Evolutionary conservation across 2,329 filamentous ascomycete species (phyloP), one percentile per base, ranked within the genome.

Genomic region (Davidsoniella eucalypti): DNA sequence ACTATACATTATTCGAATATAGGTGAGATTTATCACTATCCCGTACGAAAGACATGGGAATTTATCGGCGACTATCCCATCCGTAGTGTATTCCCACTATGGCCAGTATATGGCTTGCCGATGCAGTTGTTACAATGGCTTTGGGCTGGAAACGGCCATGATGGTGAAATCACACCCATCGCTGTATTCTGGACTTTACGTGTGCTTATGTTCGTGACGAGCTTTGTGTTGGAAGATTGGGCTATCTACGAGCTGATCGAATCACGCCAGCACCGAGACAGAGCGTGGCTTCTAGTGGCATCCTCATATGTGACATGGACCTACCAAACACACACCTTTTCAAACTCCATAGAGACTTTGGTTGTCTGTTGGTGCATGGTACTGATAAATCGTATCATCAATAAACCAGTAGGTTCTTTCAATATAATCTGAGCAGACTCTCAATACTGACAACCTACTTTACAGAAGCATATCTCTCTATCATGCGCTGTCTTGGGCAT

Each of bases 301-400:
- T 96, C 90, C 25, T 95, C 87, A 23, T 98, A 96, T 66, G 90
- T 95, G 58, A 98, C 92, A 44, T 98, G 92, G 90, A 95, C 90
- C 42, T 94, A 90, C 67, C 92, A 98, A 67, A 92, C 87, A 16
- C 92, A 98, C 66, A 96, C 92, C 10, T 96, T 98, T 64, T 96
- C 90, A 55, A 98, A 98, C 67, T 93, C 90, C 54, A 76, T 96
- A 57, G 92, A 98, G 69, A 96, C 92, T 2, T 70, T 98, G 58
- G 75, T 90, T 47, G 87, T 98, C 47, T 77, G 86, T 49, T 98
- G 92, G 92, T 88, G 84, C 60, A 67, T 98, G 64, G 88, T 96
- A 44, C 68, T 98, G 63, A 88, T 95, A 54, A 80, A 85, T 64
- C 81, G 90, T 61, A 92, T 96, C 57, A 71, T 83, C 43, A 80